Evolutionary conservation across 139 green algal species (phyloP), one percentile per base, ranked within the genome.

Genomic region (Micractinium conductrix): DNA sequence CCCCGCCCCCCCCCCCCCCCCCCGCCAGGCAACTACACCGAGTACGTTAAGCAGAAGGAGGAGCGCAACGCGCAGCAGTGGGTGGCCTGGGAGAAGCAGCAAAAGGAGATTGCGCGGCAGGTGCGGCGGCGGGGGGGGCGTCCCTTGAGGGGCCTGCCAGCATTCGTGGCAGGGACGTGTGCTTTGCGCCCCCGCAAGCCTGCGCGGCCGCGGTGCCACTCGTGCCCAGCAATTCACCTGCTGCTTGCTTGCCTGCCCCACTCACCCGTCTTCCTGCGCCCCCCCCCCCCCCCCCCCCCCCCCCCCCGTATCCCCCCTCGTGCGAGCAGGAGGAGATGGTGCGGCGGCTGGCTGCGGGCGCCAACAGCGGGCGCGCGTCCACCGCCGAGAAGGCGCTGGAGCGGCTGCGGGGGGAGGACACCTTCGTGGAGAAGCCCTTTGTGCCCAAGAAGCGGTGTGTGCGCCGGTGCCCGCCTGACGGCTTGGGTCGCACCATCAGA

Each of bases 311-410:
- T 79, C 72, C 44, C 6, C 24, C 17, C 33, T 40, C n/a, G 5
- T 19, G 5, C 48, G 2, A 68, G 74, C 90, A 93, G 86, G 74
- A 89, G 58, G 95, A 97, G 38, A 92, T 98, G 74, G 89, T 97
- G 37, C 37, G 79, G 24, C 83, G 95, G 48, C 88, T 98, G 44
- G 79, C 85, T 0, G 95, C 88, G 8, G 95, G 95, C 28, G 93
- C 88, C 19, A 90, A 94, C 63, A 78, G 82, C 22, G 95, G 95
- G 28, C 91, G 95, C 35, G 95, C 95, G 22, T 84, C 88, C 10
- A 88, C 94, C n/a, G 97, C 97, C 22, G 90, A 98, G 86, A 99
- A 99, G 91, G 81, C 90, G 74, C 85, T 99, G 62, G 97, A 98
- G 83, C 91, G 91, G 74, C 93, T 99, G 58, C 93, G 92, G 76